Evolutionary conservation across 768 basidiomycete species (phyloP).

Genomic region (Suillus weaverae): DNA sequence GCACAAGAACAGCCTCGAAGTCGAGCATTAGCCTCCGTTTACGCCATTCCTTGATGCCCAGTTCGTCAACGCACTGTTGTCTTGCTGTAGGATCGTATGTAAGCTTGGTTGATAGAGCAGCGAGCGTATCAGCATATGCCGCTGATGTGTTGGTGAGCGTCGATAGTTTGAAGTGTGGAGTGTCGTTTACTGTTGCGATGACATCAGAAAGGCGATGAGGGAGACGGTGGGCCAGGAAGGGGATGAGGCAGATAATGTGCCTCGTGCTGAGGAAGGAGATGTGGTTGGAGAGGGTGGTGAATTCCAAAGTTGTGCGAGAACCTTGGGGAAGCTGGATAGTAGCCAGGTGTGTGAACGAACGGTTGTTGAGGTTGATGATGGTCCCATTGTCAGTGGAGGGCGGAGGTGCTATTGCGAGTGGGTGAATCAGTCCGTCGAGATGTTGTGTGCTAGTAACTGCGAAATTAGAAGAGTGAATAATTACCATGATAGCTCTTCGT

Average conservation of each 20-base stretch:
- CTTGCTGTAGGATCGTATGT: slow-evolving; percentile 16
- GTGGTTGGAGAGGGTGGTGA: slow-evolving; percentile 40
- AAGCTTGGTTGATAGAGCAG: slow-evolving; percentile 9
- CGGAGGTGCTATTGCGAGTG: slow-evolving; percentile 5
- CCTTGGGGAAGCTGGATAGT: slow-evolving; percentile 16
- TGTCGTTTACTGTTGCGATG: slow-evolving; percentile 35
- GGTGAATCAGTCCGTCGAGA: slow-evolving; percentile 15
- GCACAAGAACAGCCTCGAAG: slow-evolving; percentile 55
- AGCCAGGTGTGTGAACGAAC: slow-evolving; percentile 14
- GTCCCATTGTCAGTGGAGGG: slow-evolving; percentile 2
- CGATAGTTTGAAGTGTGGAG: slow-evolving; percentile 29
- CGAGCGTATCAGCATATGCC: slow-evolving; percentile 25
- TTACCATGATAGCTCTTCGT: not conserved
- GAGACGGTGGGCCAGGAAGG: slow-evolving; percentile 39
- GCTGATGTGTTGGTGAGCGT: slow-evolving; percentile 42
- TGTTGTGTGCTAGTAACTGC: slow-evolving; percentile 6
- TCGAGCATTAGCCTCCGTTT: slow-evolving; percentile 45
- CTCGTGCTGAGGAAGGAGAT: slow-evolving; percentile 35
- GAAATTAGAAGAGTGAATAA: not conserved
- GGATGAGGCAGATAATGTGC: slow-evolving; percentile 44
- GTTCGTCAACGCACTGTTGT: slow-evolving; percentile 12
- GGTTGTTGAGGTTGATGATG: slow-evolving; percentile 25
- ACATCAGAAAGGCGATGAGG: slow-evolving; percentile 37
- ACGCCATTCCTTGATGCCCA: slow-evolving; percentile 43
- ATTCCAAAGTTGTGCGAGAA: slow-evolving; percentile 29